These are phyloP conservation scores for Botrytis deweyae DNA, from an alignment of 2,329 filamentous ascomycete species.

Conservation along the genomic window DNA sequence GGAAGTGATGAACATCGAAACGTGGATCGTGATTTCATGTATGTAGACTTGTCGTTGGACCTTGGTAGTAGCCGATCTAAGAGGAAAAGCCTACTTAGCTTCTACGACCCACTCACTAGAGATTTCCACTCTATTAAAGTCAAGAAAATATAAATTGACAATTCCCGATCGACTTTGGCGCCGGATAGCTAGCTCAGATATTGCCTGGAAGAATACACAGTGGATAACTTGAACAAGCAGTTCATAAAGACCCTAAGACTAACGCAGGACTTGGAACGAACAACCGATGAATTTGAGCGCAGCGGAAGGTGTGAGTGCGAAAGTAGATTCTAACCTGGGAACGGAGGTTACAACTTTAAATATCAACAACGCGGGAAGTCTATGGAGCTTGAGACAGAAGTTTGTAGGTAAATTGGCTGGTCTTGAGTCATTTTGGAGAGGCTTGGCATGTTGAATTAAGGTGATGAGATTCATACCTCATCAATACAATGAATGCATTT, in stretches of 20 bases:
- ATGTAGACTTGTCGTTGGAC: background rate
- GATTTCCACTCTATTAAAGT: background rate
- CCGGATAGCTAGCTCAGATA: background rate
- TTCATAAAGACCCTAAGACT: background rate
- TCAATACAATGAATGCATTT: background rate
- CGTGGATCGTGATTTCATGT: background rate
- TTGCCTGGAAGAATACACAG: background rate
- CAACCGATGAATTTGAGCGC: background rate
- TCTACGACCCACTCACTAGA: background rate
- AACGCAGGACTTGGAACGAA: background rate
- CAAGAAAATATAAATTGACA: background rate
- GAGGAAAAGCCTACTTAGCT: background rate
- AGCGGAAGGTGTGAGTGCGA: background rate
- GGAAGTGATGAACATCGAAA: background rate
- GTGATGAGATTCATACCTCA: background rate
- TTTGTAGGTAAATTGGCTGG: background rate
- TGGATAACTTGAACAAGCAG: background rate
- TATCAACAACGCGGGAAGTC: background rate
- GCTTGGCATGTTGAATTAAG: background rate
- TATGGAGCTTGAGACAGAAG: background rate
- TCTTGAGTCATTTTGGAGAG: background rate
- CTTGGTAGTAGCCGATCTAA: background rate
- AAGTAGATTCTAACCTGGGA: background rate
- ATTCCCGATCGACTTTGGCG: no score
- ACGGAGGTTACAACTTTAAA: fast-evolving